Conservation (phyloP, 768 basidiomycete species). For the Suillus lakei region DNA sequence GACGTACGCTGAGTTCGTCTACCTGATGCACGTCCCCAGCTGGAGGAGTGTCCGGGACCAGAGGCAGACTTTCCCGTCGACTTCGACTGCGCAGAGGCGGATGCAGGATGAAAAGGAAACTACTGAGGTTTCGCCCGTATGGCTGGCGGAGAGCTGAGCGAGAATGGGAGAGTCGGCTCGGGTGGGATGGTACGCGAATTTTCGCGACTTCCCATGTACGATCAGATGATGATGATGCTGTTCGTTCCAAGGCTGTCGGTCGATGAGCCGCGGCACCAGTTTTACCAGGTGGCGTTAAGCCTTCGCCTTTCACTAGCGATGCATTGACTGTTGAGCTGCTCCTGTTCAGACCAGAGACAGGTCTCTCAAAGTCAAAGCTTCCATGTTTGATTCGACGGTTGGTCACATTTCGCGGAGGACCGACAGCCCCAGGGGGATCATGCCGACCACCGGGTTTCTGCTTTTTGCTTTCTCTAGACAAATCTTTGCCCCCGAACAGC, state of each 20-base stretch:
- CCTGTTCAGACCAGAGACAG: conserved; percentile 45
- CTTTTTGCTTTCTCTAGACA: conserved; percentile 21
- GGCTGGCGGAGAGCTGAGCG: conserved; percentile 39
- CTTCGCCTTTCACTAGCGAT: conserved; percentile 9
- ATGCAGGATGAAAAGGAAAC: conserved; percentile 33
- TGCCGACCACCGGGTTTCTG: conserved; percentile 32
- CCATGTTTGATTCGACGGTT: conserved; percentile 63
- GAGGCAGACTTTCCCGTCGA: conserved; percentile 32
- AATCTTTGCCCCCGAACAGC: conserved; percentile 32
- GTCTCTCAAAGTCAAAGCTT: conserved; percentile 79
- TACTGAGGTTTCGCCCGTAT: conserved; percentile 40
- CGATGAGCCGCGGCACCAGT: conserved; percentile 15
- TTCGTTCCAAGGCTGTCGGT: conserved; percentile 26
- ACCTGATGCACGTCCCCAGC: conserved; percentile 60
- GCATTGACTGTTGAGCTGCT: conserved; percentile 31
- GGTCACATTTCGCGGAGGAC: conserved; percentile 31
- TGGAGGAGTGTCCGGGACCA: conserved; percentile 51
- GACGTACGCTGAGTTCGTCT: conserved; percentile 44
- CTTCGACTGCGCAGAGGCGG: conserved; percentile 44
- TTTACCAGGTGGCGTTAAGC: conserved; percentile 9
- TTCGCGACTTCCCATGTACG: conserved; percentile 19
- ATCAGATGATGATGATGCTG: conserved; percentile 32
- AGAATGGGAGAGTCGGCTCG: conserved; percentile 24
- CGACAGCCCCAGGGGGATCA: conserved; percentile 9
- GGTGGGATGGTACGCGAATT: conserved; percentile 12